phyloP scores from a whole-genome alignment of 1,284 basidiomycete genomes.

The Trichosporon asahii region DNA sequence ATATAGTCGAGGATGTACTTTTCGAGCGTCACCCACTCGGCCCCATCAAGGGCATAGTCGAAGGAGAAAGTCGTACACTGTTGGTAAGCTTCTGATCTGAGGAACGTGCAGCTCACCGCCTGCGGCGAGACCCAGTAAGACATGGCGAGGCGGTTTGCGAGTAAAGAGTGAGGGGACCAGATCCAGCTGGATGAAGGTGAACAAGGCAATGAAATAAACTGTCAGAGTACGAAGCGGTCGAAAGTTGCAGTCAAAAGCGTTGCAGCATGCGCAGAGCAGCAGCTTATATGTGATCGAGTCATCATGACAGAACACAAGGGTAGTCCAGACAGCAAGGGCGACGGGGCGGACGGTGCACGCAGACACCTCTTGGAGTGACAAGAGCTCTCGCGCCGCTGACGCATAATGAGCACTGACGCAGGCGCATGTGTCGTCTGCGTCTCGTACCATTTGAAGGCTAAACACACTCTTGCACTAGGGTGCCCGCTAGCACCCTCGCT shows the following conservation, averaged over 20 bases:
- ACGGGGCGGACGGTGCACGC: neutral
- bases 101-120: neutral
- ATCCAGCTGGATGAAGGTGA: neutral
- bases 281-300: neutral
- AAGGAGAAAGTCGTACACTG: slow-evolving; percentile 13
- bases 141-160: neutral
- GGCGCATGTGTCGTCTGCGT: neutral
- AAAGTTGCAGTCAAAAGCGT: neutral
- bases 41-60: neutral
- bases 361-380: neutral
- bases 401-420: neutral
- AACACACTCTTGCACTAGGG: neutral
- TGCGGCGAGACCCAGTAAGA: slow-evolving; percentile 12
- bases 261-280: neutral
- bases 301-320: neutral
- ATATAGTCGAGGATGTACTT: slow-evolving; percentile 13
- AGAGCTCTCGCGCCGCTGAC: neutral
- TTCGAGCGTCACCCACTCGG: slow-evolving; percentile 12
- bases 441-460: neutral
- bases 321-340: too few species aligned
- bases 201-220: neutral
- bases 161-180: neutral
- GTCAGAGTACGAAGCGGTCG: neutral
- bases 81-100: neutral
- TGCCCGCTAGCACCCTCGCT: too few species aligned